Base-by-base conservation (phyloP, 2,329 filamentous ascomycete genomes). In the Fusarium circinatum region DNA sequence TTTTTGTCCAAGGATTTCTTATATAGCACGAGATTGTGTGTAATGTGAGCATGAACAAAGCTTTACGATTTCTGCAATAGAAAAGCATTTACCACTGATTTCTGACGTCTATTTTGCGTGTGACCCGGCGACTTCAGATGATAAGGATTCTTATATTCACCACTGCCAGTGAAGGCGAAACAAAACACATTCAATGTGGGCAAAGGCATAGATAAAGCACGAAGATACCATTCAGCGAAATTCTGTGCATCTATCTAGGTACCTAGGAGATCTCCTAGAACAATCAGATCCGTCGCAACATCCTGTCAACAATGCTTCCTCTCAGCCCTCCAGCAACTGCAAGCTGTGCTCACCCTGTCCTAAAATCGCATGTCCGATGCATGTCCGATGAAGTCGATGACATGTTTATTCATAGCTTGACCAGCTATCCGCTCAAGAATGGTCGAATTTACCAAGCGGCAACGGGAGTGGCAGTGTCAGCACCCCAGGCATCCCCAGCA, bases 11-110 rank as follows among this genome's bases (percentile, higher is more conserved):
- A 54, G 70, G 63, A 62, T 73, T 65, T 67, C 49, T 41, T 70
- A 59, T 47, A 70, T 55, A 36, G 70, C 62, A 76, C 70, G 69
- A 78, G 70, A 78, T 78, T 78, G 76, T 75, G 62, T 74, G 65
- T 78, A 76, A 73, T 76, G 67, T 75, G 71, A 63, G 71, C 76
- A 78, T 72, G 67, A 75, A 70, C 41, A 69, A 70, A 56, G 66
- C 68, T 76, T 76, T 67, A 76, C 66, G 68, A 76, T 76, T 76
- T 70, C 58, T 75, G 64, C 66, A 78, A 78, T 78, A 78, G 74
- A 78, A 76, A 76, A 74, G 65, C 62, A 78, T 55, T 76, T 78
- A 70, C 47, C 44, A 70, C 70, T 54, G 65, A 72, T 52, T 30
- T n/a, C 17, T 54, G 36, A 24, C 11, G 26, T 36, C 36, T 39